Conservation (phyloP, 148 eudicot species). For the Chenopodium formosanum region DNA sequence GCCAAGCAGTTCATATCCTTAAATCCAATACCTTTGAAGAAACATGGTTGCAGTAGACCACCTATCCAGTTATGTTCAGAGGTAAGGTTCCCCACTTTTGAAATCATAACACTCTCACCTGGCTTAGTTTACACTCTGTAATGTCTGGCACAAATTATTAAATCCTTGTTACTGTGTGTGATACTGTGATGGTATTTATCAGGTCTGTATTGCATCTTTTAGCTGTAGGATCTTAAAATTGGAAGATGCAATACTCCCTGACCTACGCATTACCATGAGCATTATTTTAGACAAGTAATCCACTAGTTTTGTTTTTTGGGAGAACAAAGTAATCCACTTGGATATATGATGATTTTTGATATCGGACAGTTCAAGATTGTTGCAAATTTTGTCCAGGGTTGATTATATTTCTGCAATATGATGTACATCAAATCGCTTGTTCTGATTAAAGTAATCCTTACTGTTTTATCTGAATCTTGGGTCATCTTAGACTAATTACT, state of each 20-base stretch:
- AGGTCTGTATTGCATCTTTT: not conserved
- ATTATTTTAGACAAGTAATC: not conserved
- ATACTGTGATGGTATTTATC: not conserved
- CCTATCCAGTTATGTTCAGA: slow-evolving; percentile 87
- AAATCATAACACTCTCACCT: not conserved
- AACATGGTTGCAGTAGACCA: slow-evolving; percentile 87
- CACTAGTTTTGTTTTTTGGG: not conserved
- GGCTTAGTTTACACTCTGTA: not conserved
- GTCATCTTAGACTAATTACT: not conserved
- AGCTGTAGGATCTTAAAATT: not conserved
- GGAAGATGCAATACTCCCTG: not conserved
- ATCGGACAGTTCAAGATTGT: not conserved
- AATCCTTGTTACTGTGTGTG: not conserved
- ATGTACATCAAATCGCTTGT: not conserved
- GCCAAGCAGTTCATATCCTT: slow-evolving; percentile 86
- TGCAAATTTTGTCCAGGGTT: slow-evolving; percentile 3
- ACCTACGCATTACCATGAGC: not conserved
- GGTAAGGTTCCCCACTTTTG: slow-evolving; percentile 37
- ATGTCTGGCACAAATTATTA: not conserved
- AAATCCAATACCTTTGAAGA: slow-evolving; percentile 90
- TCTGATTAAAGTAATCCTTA: not conserved
- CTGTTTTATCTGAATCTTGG: not conserved
- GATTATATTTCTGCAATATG: not conserved
- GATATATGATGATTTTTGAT: not conserved
- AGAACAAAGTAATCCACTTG: not conserved